Conservation (phyloP, 495 filamentous ascomycete species). For the Podospora pseudopauciseta region DNA sequence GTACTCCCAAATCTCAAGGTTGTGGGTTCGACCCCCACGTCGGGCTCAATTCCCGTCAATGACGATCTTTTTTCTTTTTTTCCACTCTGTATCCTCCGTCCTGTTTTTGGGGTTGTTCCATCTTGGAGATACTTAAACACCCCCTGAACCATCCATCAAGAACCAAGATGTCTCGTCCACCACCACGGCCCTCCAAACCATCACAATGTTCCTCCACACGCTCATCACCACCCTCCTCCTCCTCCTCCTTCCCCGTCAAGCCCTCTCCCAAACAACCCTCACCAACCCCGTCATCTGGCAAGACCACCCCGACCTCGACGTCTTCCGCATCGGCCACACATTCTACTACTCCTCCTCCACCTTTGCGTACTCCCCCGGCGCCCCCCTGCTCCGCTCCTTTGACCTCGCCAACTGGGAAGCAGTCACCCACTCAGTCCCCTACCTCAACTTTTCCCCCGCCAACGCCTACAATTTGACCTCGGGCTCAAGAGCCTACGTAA, state of each 20-base stretch:
- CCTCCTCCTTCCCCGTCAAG: not conserved
- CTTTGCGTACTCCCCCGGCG: constrained; percentile 57
- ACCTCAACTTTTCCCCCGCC: constrained; percentile 48
- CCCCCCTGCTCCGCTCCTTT: constrained; percentile 53
- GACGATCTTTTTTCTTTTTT: not conserved
- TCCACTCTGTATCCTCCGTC: not conserved
- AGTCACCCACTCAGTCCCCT: constrained; percentile 52
- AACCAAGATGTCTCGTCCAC: not conserved
- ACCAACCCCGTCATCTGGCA: constrained; percentile 41
- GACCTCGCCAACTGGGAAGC: constrained; percentile 58
- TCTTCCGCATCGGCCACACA: constrained; percentile 43
- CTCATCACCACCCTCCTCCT: not conserved
- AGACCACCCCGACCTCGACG: constrained; percentile 34
- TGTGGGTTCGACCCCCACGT: too few species aligned
- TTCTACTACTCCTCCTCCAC: constrained; percentile 57
- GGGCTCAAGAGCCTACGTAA: constrained; percentile 42
- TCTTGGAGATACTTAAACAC: not conserved
- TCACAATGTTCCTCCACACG: not conserved
- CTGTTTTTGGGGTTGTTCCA: not conserved
- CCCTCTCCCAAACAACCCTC: constrained; percentile 23
- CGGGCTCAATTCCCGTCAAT: not conserved
- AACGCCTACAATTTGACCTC: constrained; percentile 47
- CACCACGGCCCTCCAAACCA: not conserved
- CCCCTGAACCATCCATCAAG: not conserved
- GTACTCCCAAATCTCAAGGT: too few species aligned